Percentiles rank a stretch among this genome's conserved stretches.
These are phyloP conservation scores for Cryptosporidium viatorum DNA, from an alignment of 169 alveolate genomes.

Conservation along the genomic window DNA sequence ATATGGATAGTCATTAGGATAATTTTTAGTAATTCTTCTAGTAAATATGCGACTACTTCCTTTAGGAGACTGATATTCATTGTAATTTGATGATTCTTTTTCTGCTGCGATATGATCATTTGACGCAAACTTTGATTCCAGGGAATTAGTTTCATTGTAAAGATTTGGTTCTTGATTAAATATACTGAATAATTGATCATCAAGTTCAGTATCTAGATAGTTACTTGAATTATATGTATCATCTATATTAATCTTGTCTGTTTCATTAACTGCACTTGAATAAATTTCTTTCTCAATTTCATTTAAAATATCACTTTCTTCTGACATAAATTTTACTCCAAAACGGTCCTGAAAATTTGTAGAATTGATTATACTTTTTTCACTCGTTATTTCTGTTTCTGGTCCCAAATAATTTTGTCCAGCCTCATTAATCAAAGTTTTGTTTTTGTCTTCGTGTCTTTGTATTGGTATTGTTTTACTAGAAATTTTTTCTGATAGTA, in stretches of 20 bases:
- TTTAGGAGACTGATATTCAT: too few relatives aligned
- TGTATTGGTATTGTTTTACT: not conserved
- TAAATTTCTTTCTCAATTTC: not conserved
- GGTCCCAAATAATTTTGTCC: not conserved
- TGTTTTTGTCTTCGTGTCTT: too few relatives aligned
- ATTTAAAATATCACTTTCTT: not conserved
- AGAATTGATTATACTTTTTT: not conserved
- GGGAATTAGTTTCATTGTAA: not conserved
- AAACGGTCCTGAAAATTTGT: not conserved
- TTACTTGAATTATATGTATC: not conserved
- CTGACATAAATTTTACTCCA: not conserved
- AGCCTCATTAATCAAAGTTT: not conserved
- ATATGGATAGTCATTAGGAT: not conserved
- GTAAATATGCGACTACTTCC: not conserved
- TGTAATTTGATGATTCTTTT: not conserved
- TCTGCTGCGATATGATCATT: not conserved
- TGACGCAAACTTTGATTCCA: not conserved
- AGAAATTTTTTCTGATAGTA: not conserved
- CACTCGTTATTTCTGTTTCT: not conserved
- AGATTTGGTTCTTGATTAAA: not conserved
- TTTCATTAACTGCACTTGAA: too few relatives aligned
- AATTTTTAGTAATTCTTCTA: not conserved
- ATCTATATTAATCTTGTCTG: not conserved
- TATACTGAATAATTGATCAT: not conserved
- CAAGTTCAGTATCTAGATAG: not conserved